phyloP scores from a whole-genome alignment of 345 rosid species.

The Brassica carinata region DNA sequence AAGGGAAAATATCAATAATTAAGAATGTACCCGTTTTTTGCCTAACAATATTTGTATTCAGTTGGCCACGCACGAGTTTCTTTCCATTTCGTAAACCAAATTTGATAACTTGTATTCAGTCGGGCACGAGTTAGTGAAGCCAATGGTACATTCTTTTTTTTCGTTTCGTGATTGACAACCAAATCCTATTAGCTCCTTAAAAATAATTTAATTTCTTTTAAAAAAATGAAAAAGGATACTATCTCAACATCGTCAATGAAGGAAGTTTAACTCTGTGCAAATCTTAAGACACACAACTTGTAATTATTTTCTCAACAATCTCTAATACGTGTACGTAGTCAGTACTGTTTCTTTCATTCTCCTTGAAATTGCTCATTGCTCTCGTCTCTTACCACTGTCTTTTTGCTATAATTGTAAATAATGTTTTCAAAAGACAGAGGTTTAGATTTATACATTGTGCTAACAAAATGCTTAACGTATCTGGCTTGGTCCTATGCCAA shows the following conservation, averaged over 20 bases:
- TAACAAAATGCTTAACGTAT: background rate
- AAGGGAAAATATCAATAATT: background rate
- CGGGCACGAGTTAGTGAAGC: background rate
- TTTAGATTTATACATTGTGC: background rate
- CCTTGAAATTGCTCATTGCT: too few relatives aligned
- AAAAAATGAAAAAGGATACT: too few relatives aligned
- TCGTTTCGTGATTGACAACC: background rate
- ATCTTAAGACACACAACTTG: too few relatives aligned
- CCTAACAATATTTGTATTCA: background rate
- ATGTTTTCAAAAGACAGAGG: background rate
- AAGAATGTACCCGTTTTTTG: background rate
- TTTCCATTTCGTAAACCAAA: background rate
- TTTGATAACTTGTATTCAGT: background rate
- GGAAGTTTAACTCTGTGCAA: too few relatives aligned
- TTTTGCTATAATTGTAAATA: too few relatives aligned
- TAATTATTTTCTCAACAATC: too few relatives aligned
- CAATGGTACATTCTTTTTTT: background rate
- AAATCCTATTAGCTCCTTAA: background rate
- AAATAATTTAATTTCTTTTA: too few relatives aligned
- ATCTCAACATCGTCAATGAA: too few relatives aligned
- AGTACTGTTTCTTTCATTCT: too few relatives aligned
- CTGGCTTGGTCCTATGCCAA: background rate
- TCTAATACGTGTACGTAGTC: too few relatives aligned
- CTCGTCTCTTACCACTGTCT: too few relatives aligned
- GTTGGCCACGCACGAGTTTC: background rate